These are phyloP conservation scores for Kazachstania bromeliacearum DNA, from an alignment of 805 yeast genomes.

Conservation along the genomic window DNA sequence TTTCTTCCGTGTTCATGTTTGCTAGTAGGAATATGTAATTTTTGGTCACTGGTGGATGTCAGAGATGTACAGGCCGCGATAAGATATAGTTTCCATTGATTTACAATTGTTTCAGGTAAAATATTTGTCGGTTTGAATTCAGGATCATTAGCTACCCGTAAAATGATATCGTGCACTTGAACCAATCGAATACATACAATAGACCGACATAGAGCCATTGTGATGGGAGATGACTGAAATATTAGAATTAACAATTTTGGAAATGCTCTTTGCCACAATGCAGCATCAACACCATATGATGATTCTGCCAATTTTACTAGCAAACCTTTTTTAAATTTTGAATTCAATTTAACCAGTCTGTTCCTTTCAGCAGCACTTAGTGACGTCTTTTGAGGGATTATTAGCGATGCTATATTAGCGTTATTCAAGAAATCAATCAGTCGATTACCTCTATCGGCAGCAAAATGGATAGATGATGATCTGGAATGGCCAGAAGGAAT, in stretches of 20 bases:
- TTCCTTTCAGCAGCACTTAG: conserved; percentile 70
- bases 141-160: conserved; percentile 42
- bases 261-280: conserved; percentile 87
- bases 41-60: conserved; percentile 83
- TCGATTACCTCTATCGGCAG: conserved; percentile 69
- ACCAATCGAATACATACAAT: conserved; percentile 83
- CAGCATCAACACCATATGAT: conserved; percentile 90
- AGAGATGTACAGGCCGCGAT: conserved; percentile 87
- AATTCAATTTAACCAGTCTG: conserved; percentile 53
- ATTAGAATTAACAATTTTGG: conserved; percentile 65
- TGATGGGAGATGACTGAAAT: conserved; percentile 78
- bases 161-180: conserved; percentile 66
- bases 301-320: conserved; percentile 78
- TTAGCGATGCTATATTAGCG: conserved; percentile 55
- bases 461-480: conserved; percentile 54
- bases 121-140: conserved; percentile 27
- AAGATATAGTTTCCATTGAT: conserved; percentile 82
- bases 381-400: conserved; percentile 40
- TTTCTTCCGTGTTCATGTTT: conserved; percentile 60
- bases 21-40: conserved; percentile 49
- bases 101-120: conserved; percentile 63
- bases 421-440: conserved; percentile 68
- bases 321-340: conserved; percentile 51
- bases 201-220: conserved; percentile 86
- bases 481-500: conserved; percentile 35